Conservation (phyloP, 345 rosid species). For the Salix caprea region DNA sequence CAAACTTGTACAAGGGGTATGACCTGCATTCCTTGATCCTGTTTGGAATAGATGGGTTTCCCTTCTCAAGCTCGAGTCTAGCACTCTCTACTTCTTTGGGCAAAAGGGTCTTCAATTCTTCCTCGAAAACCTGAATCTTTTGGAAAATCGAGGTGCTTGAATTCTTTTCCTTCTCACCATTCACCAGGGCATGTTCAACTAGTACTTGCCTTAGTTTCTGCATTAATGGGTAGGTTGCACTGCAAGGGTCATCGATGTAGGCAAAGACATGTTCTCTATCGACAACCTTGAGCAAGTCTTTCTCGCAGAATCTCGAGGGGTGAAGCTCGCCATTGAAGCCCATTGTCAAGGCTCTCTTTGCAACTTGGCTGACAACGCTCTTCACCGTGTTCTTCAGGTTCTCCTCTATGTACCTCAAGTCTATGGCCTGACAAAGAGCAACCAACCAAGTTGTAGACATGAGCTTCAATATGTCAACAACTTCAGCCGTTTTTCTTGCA, state of each 20-base stretch:
- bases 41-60: slow-evolving; percentile 17
- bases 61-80: slow-evolving; percentile 19
- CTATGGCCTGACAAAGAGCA: slow-evolving; percentile 30
- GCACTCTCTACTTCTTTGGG: slow-evolving; percentile 32
- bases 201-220: slow-evolving; percentile 30
- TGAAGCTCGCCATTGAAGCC: slow-evolving; percentile 30
- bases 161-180: slow-evolving; percentile 19
- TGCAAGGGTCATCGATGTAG: slow-evolving; percentile 29
- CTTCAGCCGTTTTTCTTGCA: slow-evolving; percentile 29
- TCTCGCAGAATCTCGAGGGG: slow-evolving; percentile 28
- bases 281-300: slow-evolving; percentile 25
- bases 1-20: slow-evolving; percentile 32
- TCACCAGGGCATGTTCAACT: slow-evolving; percentile 28
- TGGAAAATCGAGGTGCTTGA: slow-evolving; percentile 24
- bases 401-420: slow-evolving; percentile 32
- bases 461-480: slow-evolving; percentile 30
- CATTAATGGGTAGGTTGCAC: slow-evolving; percentile 29
- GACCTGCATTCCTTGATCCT: slow-evolving; percentile 29
- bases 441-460: slow-evolving; percentile 29
- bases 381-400: slow-evolving; percentile 23
- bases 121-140: slow-evolving; percentile 21
- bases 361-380: slow-evolving; percentile 26
- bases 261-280: slow-evolving; percentile 24
- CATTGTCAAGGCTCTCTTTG: slow-evolving; percentile 21
- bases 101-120: slow-evolving; percentile 18